Percentiles rank a stretch among this genome's conserved stretches.
phyloP scores from a whole-genome alignment of 225 moss, liverwort and hornwort species.

The Rhytidiadelphus loreus region DNA sequence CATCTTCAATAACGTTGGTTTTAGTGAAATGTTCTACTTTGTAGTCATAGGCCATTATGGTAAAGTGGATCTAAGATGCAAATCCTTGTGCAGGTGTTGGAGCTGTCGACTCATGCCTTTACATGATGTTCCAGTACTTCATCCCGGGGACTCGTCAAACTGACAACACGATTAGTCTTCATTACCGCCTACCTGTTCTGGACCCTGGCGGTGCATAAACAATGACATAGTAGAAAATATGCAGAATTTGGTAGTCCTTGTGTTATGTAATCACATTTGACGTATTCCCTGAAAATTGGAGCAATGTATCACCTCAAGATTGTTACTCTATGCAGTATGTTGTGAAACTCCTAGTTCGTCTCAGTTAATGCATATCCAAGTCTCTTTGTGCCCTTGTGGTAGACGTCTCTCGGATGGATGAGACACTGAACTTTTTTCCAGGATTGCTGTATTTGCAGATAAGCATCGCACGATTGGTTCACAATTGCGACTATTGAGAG shows the following conservation, averaged over 20 bases:
- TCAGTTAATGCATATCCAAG: not conserved
- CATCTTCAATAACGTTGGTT: not conserved
- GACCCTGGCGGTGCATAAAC: conserved; percentile 29
- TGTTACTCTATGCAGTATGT: not conserved
- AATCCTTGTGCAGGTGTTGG: conserved; percentile 59
- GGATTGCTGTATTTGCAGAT: not conserved
- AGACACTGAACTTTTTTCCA: not conserved
- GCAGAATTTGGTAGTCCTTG: not conserved
- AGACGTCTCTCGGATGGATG: not conserved
- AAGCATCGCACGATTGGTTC: not conserved
- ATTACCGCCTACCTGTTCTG: conserved; percentile 79
- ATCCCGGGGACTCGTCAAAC: conserved; percentile 86
- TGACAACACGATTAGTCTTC: conserved; percentile 86
- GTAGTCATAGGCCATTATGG: not conserved
- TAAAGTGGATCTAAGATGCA: not conserved
- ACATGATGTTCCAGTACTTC: conserved; percentile 97
- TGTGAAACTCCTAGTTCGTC: not conserved
- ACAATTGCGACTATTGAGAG: not conserved
- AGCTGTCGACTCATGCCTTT: conserved; percentile 68
- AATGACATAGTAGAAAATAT: not conserved
- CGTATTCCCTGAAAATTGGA: not conserved
- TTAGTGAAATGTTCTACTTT: not conserved
- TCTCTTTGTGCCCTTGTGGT: not conserved
- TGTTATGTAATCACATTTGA: not conserved
- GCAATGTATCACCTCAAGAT: not conserved